Conservation (phyloP, 2,329 filamentous ascomycete genomes). For the Aspergillus eucalypticola region DNA sequence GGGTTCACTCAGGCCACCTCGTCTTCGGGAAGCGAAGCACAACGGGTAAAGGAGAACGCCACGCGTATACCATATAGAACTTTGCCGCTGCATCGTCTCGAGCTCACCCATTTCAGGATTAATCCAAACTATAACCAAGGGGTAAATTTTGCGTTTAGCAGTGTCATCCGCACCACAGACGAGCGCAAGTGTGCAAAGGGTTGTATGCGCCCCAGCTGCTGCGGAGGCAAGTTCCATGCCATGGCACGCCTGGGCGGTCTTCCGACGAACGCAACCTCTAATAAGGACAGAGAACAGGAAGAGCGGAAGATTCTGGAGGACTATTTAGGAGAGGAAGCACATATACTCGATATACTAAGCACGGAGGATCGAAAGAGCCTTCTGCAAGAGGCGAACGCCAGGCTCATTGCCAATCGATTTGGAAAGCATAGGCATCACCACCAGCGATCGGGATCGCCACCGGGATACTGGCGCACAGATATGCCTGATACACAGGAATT, state of each 20-base stretch:
- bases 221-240: conserved; percentile 69
- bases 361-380: conserved; percentile 63
- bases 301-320: conserved; percentile 50
- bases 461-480: conserved; percentile 87
- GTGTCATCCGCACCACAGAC: conserved; percentile 70
- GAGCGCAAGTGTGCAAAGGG: conserved; percentile 71
- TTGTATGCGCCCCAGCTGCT: conserved; percentile 75
- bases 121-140: conserved; percentile 74
- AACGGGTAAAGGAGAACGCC: conserved; percentile 16
- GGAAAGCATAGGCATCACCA: conserved; percentile 78
- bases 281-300: conserved; percentile 25
- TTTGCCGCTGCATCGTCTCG: conserved; percentile 59
- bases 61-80: conserved; percentile 56
- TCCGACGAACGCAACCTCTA: conserved; percentile 24
- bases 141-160: conserved; percentile 69
- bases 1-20: not conserved
- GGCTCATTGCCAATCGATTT: conserved; percentile 70
- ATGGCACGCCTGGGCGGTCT: conserved; percentile 55
- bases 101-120: conserved; percentile 74
- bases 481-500: conserved; percentile 87
- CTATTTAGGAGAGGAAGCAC: conserved; percentile 50
- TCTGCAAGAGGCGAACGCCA: conserved; percentile 73
- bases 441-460: conserved; percentile 70
- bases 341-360: conserved; percentile 51
- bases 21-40: not conserved